Evolutionary conservation across 306 rosid species (phyloP).

Genomic region (Rubus parviflorus): DNA sequence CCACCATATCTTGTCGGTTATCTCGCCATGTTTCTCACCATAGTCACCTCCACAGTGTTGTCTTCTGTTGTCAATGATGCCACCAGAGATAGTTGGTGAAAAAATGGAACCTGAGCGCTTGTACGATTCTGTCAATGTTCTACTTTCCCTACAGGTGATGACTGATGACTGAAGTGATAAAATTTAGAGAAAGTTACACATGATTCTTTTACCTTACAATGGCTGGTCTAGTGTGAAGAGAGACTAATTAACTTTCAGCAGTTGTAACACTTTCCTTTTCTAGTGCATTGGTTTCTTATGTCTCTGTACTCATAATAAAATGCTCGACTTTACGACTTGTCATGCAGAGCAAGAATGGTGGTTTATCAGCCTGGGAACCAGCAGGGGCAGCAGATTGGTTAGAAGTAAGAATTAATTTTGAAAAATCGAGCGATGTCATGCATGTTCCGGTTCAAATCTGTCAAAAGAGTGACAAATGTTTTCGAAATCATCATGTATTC

Average conservation of each 20-base stretch:
- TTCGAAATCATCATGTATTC: not conserved
- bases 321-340: not conserved
- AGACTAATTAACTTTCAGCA: not conserved
- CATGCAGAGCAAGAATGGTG: constrained; percentile 72
- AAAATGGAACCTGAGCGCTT: constrained; percentile 54
- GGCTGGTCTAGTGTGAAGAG: not conserved
- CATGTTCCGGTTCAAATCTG: not conserved
- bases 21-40: not conserved
- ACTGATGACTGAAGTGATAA: not conserved
- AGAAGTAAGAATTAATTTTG: constrained; percentile 51
- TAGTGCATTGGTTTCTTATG: not conserved
- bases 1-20: too few relatives aligned
- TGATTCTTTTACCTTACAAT: not conserved
- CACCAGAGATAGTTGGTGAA: constrained; percentile 57
- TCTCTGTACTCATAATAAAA: not conserved
- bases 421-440: not conserved
- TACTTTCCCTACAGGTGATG: constrained; percentile 63
- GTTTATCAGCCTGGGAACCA: constrained; percentile 71
- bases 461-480: too few relatives aligned
- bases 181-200: not conserved
- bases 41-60: constrained; percentile 45
- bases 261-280: not conserved
- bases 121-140: constrained; percentile 50
- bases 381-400: constrained; percentile 60
- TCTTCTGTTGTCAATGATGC: constrained; percentile 56